Base-by-base conservation (phyloP, 2,329 filamentous ascomycete species). In the Cladosporium halotolerans region DNA sequence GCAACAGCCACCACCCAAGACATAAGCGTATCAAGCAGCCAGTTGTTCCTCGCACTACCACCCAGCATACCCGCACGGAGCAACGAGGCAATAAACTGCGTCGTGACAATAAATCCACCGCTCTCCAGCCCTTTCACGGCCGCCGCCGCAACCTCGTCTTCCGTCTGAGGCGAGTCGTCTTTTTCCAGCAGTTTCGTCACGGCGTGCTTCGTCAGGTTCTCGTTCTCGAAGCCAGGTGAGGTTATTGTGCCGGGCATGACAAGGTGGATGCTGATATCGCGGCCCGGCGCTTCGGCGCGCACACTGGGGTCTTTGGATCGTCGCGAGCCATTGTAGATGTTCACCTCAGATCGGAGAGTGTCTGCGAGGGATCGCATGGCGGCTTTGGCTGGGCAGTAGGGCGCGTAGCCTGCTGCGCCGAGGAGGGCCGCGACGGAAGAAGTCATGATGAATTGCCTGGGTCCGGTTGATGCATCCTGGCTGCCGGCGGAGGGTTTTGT, bases 371-470 rank as follows among this genome's bases (percentile, higher is more conserved):
- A 85, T 54, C 89, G 84, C 60, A 99, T 77, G 1, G 93, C 93
- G 51, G 85, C 84, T 73, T 99, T 99, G 53, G 86, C 79, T 3
- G 92, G 89, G 0, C 84, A 80, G 70, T 99, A 99, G 0, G 89
- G 80, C 0, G 78, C 79, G 70, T 99, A 99, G 23, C 93, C 93
- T 10, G 85, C 81, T 33, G 96, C 70, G 10, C 88, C 81, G 62
- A 86, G 84, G 62, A 96, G 86, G 1, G 86, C 86, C 14, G 85
- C 73, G 5, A 85, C 80, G 18, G 87, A 93, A 13, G 85, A 84
- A 1, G 93, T 97, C 72, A 97, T 88, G 66, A 99, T 82, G 58
- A 99, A 78, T 70, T 97, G 92, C 52, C 85, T 81, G 9, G 84
- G 53, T n/a, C 39, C 44, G 6, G 59, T 46, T 8, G 41, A 48